Evolutionary conservation across 1,284 basidiomycete species (phyloP), one percentile per base, ranked within the genome.

Genomic region (Fomitopsis pinicola): DNA sequence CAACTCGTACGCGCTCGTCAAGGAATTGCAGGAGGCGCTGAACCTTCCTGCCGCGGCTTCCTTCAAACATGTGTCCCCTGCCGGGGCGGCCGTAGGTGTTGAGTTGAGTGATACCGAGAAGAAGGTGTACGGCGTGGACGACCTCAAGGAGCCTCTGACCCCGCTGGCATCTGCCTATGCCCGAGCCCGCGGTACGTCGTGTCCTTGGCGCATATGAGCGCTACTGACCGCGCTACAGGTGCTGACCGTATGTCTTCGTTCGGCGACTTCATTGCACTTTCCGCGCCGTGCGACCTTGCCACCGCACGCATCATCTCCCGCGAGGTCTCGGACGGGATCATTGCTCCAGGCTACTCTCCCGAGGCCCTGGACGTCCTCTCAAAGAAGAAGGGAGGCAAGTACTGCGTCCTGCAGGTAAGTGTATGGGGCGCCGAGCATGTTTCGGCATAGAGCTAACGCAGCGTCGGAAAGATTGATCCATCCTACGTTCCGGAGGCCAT

Each of bases 191-290:
- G 96, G 92, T 89, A 64, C 56, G 82, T 62, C 40, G n/a, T 22
- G 14, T 56, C 2, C 53, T 30, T 42, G 59, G 54, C 50, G 36
- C 60, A 61, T 57, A 15, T 44, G 6, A 30, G 2, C 30, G 33
- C 33, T 28, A 30, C 59, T 52, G 57, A 65, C 62, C 33, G 42
- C 19, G 52, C 62, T 15, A 14, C 67, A 91, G 90, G 95, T 66
- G 97, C 97, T 19, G 97, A 99, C 76, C 89, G 97, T 60, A 99
- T 99, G 97, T 98, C 95, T 1, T 98, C 95, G 5, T 99, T 99
- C 73, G 97, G 97, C 28, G 97, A 99, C 80, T 97, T 99, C 75
- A 97, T 99, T 71, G 97, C 95, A 1, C 84, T 99, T 14, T 97
- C 95, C 28, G 89, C 93, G 59, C 86, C 88, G 40, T 97, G 95